These are phyloP conservation scores for Novakomyces olei DNA, from an alignment of 805 yeast genomes.

Conservation along the genomic window DNA sequence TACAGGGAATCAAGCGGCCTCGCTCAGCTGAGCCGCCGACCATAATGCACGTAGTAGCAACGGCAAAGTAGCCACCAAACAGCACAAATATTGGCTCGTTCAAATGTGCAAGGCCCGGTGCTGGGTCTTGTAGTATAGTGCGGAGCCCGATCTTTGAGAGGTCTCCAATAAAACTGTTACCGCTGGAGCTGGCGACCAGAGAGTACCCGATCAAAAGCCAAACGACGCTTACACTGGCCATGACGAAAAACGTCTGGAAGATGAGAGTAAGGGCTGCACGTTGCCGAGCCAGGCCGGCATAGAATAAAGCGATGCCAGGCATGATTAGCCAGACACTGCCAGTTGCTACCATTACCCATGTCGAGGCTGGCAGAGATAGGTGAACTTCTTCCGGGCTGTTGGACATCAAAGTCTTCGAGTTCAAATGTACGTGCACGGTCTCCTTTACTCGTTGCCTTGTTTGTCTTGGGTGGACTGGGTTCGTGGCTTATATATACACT, in stretches of 20 bases:
- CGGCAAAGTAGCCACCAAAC: conserved; percentile 91
- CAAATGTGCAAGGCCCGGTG: conserved; percentile 40
- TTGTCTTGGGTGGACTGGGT: not conserved
- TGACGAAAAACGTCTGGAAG: conserved; percentile 64
- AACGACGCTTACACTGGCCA: conserved; percentile 60
- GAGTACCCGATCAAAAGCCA: conserved; percentile 98
- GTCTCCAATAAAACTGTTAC: conserved; percentile 50
- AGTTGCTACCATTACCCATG: not conserved
- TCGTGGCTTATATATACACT: not conserved
- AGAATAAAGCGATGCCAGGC: conserved; percentile 79
- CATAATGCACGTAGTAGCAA: conserved; percentile 76
- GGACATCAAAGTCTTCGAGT: not conserved
- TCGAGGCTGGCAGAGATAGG: not conserved
- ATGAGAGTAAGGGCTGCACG: conserved; percentile 7
- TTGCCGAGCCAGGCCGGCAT: conserved; percentile 45
- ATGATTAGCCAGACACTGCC: conserved; percentile 67
- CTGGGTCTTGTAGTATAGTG: conserved; percentile 33
- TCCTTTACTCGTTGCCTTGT: not conserved
- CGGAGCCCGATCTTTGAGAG: conserved; percentile 56
- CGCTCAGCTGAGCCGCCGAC: conserved; percentile 94
- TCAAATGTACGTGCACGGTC: not conserved
- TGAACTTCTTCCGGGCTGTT: not conserved
- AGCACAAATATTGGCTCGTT: conserved; percentile 78
- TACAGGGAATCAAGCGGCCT: conserved; percentile 86
- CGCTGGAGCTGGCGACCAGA: conserved; percentile 50